phyloP scores from a whole-genome alignment of 768 basidiomycete species.

The Kwoniella pini region DNA sequence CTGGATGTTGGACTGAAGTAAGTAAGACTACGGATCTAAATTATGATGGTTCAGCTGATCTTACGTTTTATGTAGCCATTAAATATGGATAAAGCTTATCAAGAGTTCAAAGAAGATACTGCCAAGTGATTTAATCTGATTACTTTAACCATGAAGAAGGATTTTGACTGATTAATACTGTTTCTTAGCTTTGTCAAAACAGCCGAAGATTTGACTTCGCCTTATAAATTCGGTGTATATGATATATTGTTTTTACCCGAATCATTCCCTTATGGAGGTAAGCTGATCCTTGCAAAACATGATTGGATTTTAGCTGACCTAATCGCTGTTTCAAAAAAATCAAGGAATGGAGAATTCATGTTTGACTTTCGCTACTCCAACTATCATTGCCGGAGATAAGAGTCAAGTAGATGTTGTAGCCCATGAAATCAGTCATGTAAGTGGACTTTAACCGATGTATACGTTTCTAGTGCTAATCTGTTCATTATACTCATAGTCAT shows the following conservation, averaged over 20 bases:
- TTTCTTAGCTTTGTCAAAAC: conserved; percentile 67
- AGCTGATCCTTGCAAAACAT: conserved; percentile 59
- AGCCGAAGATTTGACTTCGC: conserved; percentile 71
- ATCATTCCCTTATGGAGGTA: conserved; percentile 89
- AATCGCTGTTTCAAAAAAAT: background rate
- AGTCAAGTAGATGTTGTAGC: conserved; percentile 84
- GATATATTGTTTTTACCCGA: conserved; percentile 86
- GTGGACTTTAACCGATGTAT: background rate
- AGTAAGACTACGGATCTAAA: conserved; percentile 1
- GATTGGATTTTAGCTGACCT: background rate
- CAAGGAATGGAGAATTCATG: conserved; percentile 76
- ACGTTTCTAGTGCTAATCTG: conserved; percentile 31
- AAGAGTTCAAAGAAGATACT: conserved; percentile 89
- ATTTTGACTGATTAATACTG: background rate
- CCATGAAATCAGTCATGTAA: conserved; percentile 63
- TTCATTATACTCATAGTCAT: conserved; percentile 63
- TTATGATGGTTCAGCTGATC: conserved; percentile 1
- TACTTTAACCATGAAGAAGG: background rate
- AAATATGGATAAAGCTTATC: conserved; percentile 70
- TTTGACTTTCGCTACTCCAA: conserved; percentile 83
- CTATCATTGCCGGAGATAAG: conserved; percentile 82
- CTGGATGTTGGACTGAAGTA: conserved; percentile 85
- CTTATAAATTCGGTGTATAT: conserved; percentile 83
- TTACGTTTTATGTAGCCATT: conserved; percentile 66
- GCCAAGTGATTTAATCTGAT: conserved; percentile 60